phyloP scores from a whole-genome alignment of 1,139 yeast species.

The Suhomyces kunorum region DNA sequence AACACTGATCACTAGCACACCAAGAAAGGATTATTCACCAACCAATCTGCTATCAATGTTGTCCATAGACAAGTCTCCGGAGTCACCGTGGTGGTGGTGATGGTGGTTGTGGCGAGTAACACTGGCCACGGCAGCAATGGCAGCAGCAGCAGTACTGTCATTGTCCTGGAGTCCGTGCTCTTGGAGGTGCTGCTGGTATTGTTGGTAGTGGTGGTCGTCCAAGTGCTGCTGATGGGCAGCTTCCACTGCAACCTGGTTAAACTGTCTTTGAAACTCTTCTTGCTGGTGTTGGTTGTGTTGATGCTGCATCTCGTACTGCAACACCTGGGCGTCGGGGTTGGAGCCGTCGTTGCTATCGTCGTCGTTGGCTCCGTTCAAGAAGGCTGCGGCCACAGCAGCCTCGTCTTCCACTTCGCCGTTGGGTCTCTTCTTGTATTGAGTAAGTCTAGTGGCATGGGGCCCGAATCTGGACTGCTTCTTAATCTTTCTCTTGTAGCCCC shows the following conservation, averaged over 20 bases:
- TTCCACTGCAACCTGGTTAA: conserved; percentile 40
- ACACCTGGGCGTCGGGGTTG: conserved; percentile 22
- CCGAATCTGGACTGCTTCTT: conserved; percentile 35
- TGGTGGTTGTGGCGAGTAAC: conserved; percentile 31
- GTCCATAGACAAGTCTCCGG: conserved; percentile 46
- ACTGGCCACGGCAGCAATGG: conserved; percentile 47
- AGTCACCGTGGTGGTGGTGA: conserved; percentile 26
- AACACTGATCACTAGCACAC: not conserved
- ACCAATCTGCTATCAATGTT: conserved; percentile 51
- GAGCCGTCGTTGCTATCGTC: conserved; percentile 13
- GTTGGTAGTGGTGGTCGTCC: conserved; percentile 36
- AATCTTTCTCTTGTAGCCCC: conserved; percentile 58
- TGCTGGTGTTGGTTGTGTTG: conserved; percentile 34
- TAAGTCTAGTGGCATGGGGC: conserved; percentile 14
- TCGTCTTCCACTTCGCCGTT: conserved; percentile 35
- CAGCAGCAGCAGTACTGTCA: conserved; percentile 40
- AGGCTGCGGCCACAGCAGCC: conserved; percentile 26
- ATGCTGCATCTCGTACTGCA: conserved; percentile 26
- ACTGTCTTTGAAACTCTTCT: conserved; percentile 43
- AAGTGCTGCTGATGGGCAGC: conserved; percentile 33
- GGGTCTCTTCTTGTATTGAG: conserved; percentile 25
- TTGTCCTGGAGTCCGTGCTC: conserved; percentile 28
- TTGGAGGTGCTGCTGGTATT: conserved; percentile 35
- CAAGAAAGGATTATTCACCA: conserved; percentile 33
- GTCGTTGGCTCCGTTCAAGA: conserved; percentile 17